These are phyloP conservation scores for Flaveria brownii DNA, from an alignment of 129 eudicot genomes.

Conservation along the genomic window DNA sequence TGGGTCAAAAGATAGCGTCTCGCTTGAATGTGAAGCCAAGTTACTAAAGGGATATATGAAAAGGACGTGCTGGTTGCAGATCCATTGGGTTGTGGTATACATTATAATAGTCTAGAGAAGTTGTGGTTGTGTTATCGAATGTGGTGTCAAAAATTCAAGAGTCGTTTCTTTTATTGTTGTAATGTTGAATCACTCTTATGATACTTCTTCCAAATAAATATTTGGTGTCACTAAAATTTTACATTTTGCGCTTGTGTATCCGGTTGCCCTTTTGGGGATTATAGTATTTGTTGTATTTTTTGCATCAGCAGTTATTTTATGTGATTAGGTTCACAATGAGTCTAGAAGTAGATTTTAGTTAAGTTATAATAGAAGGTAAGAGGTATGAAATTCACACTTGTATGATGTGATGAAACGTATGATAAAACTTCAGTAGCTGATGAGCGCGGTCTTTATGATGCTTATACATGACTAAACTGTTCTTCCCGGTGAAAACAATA, in stretches of 20 bases:
- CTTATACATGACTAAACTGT: no score
- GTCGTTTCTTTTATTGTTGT: slow-evolving; percentile 27
- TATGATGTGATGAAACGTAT: no score
- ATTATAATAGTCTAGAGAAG: slow-evolving; percentile 31
- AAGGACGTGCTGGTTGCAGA: slow-evolving; percentile 19
- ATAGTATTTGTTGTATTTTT: not conserved
- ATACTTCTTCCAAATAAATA: slow-evolving; percentile 34
- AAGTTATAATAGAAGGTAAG: not conserved
- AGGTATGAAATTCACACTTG: no score
- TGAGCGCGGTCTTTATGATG: no score
- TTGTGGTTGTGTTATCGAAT: slow-evolving; percentile 31
- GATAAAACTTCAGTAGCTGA: no score
- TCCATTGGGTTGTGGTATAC: slow-evolving; percentile 37
- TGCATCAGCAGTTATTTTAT: no score
- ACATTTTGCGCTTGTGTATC: not conserved
- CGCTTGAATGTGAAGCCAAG: slow-evolving; percentile 82
- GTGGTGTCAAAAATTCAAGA: slow-evolving; percentile 32
- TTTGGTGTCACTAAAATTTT: slow-evolving; percentile 1
- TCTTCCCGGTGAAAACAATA: no score
- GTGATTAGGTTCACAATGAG: not conserved
- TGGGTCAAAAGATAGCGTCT: slow-evolving; percentile 90
- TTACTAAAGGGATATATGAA: slow-evolving; percentile 43
- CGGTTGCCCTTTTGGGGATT: not conserved
- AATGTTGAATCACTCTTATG: slow-evolving; percentile 29
- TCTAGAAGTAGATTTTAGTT: not conserved